Percentiles rank a stretch among this genome's conserved stretches.
phyloP scores from a whole-genome alignment of 2,329 filamentous ascomycete genomes.

The Albophoma yamanashiensis region DNA sequence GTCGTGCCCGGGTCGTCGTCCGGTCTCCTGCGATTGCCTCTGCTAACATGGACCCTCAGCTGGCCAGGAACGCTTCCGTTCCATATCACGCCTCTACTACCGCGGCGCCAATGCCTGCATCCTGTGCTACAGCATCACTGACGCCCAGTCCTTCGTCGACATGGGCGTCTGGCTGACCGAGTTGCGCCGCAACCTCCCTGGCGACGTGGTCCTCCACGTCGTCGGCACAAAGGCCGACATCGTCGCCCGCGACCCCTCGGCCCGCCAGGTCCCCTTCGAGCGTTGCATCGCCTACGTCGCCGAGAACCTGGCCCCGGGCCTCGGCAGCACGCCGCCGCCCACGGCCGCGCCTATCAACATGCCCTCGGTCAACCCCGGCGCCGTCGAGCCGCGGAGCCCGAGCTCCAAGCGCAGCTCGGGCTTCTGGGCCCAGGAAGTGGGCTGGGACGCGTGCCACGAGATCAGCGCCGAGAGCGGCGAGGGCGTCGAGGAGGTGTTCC shows the following conservation, averaged over 20 bases:
- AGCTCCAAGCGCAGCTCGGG: conserved; percentile 58
- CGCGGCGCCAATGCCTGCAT: conserved; percentile 89
- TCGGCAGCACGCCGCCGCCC: conserved; percentile 55
- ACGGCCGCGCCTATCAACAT: conserved; percentile 37
- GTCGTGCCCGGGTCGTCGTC: conserved; percentile 2
- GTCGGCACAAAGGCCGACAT: conserved; percentile 92
- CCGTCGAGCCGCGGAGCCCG: conserved; percentile 45
- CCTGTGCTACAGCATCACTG: conserved; percentile 89
- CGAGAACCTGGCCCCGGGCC: conserved; percentile 71
- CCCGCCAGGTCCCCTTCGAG: conserved; percentile 83
- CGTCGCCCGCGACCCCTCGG: conserved; percentile 69
- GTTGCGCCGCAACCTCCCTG: conserved; percentile 65
- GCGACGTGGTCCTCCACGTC: conserved; percentile 81
- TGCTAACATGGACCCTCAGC: conserved; percentile 28
- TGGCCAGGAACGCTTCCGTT: conserved; percentile 89
- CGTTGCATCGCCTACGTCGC: conserved; percentile 92
- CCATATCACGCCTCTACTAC: conserved; percentile 92
- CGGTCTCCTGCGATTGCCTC: neutral
- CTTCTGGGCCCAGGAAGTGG: conserved; percentile 86
- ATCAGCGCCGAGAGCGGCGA: conserved; percentile 90
- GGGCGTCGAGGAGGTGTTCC: conserved; percentile 92
- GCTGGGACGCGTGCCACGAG: conserved; percentile 97
- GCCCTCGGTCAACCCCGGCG: conserved; percentile 12
- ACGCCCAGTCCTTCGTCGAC: conserved; percentile 73
- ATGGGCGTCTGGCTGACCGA: conserved; percentile 90